Percentiles rank a stretch among this genome's conserved stretches.
Evolutionary conservation across 2,329 filamentous ascomycete genomes (phyloP).

Genomic region (Chrysoporthe austroafricana): DNA sequence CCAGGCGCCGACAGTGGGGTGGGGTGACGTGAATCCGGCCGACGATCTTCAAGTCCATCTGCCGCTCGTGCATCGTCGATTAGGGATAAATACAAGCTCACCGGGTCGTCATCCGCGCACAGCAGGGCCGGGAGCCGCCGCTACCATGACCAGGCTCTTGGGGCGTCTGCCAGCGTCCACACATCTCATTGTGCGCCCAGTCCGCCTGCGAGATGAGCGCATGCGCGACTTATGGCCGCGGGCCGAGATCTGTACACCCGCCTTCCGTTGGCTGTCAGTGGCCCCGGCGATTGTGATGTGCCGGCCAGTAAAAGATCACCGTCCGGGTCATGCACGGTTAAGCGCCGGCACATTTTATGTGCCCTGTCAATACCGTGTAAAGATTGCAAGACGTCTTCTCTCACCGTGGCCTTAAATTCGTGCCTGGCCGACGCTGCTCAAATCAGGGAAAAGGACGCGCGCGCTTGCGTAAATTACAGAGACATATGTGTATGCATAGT

Average conservation of each 20-base stretch:
- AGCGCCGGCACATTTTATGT: conserved; percentile 15
- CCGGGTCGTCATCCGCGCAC: not conserved
- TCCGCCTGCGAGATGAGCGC: conserved; percentile 19
- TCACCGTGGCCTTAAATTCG: not conserved
- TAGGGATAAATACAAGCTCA: not conserved
- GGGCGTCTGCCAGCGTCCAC: not conserved
- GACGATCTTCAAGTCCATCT: no score
- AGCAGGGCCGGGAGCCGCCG: not conserved
- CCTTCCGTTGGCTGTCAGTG: conserved; percentile 4
- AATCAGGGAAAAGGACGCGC: not conserved
- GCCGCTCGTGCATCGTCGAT: no score
- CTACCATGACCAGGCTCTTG: not conserved
- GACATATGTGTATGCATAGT: not conserved
- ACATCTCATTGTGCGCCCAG: not conserved
- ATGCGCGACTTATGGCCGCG: conserved; percentile 19
- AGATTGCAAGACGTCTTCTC: not conserved
- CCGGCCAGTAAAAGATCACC: conserved; percentile 5
- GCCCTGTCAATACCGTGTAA: not conserved
- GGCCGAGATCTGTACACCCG: conserved; percentile 6
- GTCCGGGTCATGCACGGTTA: conserved; percentile 4
- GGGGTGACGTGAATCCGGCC: no score
- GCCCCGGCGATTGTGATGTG: not conserved
- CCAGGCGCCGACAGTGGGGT: no score
- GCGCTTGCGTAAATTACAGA: conserved; percentile 10
- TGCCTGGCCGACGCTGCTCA: not conserved